Conservation (phyloP, 805 yeast genomes). For the Wickerhamomyces hampshirensis region DNA sequence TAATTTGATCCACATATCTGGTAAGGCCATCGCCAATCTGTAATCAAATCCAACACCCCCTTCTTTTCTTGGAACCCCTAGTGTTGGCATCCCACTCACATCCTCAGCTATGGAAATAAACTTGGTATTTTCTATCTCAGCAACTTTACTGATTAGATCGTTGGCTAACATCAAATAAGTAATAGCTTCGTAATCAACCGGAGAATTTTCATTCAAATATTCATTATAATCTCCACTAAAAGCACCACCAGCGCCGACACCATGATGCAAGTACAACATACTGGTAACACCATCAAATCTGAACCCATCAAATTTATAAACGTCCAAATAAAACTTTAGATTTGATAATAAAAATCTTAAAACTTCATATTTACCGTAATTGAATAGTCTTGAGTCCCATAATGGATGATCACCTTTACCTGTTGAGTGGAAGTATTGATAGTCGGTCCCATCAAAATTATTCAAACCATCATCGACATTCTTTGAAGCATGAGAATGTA, state of each 20-base stretch:
- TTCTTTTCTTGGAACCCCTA: slow-evolving; percentile 63
- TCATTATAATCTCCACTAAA: slow-evolving; percentile 93
- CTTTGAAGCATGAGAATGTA: slow-evolving; percentile 94
- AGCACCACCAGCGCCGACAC: slow-evolving; percentile 75
- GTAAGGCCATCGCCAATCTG: slow-evolving; percentile 93
- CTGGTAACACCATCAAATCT: slow-evolving; percentile 96
- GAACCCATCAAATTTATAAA: slow-evolving; percentile 88
- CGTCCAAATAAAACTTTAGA: slow-evolving; percentile 77
- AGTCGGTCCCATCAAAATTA: slow-evolving; percentile 91
- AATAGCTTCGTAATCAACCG: slow-evolving; percentile 85
- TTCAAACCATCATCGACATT: slow-evolving; percentile 92
- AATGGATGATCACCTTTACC: slow-evolving; percentile 80
- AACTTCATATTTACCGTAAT: slow-evolving; percentile 89
- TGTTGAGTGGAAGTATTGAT: slow-evolving; percentile 93
- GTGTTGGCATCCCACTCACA: slow-evolving; percentile 95
- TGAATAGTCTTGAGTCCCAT: slow-evolving; percentile 96
- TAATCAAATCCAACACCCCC: slow-evolving; percentile 97
- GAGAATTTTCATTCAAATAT: slow-evolving; percentile 67
- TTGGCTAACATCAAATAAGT: slow-evolving; percentile 90
- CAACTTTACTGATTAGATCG: slow-evolving; percentile 56
- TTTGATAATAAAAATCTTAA: slow-evolving; percentile 81
- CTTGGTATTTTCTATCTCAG: slow-evolving; percentile 36
- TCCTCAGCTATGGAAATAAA: slow-evolving; percentile 90
- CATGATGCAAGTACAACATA: slow-evolving; percentile 90
- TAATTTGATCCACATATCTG: slow-evolving; percentile 98